A percentile compares a stretch with the other conserved stretches of the same genome.
Conservation (phyloP, 208 protist genomes). For the Balamuthia mandrillaris region DNA sequence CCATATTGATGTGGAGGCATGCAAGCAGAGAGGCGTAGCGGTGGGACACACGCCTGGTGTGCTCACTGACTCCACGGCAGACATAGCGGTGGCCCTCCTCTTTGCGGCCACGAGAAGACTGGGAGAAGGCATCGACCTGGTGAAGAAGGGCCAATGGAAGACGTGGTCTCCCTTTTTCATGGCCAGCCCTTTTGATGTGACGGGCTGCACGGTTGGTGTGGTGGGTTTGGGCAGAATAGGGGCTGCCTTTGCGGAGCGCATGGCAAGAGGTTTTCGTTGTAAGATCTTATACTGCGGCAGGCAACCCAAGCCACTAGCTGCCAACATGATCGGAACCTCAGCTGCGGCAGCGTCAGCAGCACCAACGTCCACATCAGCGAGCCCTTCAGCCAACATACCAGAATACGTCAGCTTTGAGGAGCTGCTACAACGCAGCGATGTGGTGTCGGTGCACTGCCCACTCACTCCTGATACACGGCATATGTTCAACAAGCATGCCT, state of each 20-base stretch:
- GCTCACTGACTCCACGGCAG: slow-evolving; percentile 1
- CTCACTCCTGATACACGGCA: slow-evolving; percentile 27
- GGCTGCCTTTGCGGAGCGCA: background rate
- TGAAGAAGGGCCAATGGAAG: slow-evolving; percentile 18
- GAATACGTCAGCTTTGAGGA: slow-evolving; percentile 13
- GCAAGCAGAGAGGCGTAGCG: background rate
- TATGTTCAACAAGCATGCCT: background rate
- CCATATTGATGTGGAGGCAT: background rate
- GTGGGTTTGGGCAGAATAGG: slow-evolving; percentile 32
- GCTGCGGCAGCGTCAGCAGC: too few relatives aligned
- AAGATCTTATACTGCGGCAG: background rate
- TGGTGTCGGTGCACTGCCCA: slow-evolving; percentile 44
- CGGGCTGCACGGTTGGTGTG: slow-evolving; percentile 8
- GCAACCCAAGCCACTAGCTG: background rate
- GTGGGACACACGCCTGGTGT: slow-evolving; percentile 10
- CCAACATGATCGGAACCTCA: background rate
- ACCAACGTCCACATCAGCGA: too few relatives aligned
- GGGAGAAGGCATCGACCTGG: background rate
- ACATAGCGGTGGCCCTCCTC: slow-evolving; percentile 10
- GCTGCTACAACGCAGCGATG: slow-evolving; percentile 22
- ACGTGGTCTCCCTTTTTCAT: slow-evolving; percentile 17
- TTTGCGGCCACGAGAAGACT: background rate
- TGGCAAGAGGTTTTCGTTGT: slow-evolving; percentile 10
- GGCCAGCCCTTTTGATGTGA: background rate
- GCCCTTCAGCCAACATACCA: background rate